Percentiles rank a stretch among this genome's conserved stretches.
Conservation (phyloP, 495 filamentous ascomycete species). For the Viridothelium virens region DNA sequence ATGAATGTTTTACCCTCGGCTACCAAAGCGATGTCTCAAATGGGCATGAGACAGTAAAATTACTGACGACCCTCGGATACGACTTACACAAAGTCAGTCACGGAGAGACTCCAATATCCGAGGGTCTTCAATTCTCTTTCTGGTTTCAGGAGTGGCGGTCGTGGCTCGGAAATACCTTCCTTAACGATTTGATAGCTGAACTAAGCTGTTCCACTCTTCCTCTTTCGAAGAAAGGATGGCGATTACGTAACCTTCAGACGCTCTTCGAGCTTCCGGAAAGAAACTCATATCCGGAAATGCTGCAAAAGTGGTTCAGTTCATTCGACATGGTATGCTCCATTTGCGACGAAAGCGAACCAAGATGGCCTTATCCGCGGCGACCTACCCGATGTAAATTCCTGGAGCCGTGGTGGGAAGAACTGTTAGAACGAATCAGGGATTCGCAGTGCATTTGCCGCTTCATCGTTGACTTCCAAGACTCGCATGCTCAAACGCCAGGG, state of each 20-base stretch:
- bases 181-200: conserved; percentile 8
- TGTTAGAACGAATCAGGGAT: conserved; percentile 9
- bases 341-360: conserved; percentile 10
- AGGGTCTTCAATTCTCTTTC: conserved; percentile 11
- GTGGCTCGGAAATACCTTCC: conserved; percentile 9
- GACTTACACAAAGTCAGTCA: conserved; percentile 12
- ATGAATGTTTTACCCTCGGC: conserved; percentile 12
- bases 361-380: conserved; percentile 10
- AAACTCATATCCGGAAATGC: not conserved
- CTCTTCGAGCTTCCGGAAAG: conserved; percentile 11
- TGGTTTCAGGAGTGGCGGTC: conserved; percentile 11
- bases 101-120: conserved; percentile 9
- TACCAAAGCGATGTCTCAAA: conserved; percentile 5
- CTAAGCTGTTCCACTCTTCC: conserved; percentile 10
- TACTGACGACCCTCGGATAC: conserved; percentile 10
- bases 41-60: conserved; percentile 7
- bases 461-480: conserved; percentile 9
- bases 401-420: conserved; percentile 11
- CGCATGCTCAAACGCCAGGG: conserved; percentile 6
- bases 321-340: conserved; percentile 8
- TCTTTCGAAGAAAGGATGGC: conserved; percentile 9
- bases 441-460: conserved; percentile 7
- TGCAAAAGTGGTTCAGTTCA: conserved; percentile 12
- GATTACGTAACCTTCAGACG: not conserved
- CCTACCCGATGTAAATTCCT: conserved; percentile 7